Conservation (phyloP, 306 rosid species). For the Fagus sylvatica region DNA sequence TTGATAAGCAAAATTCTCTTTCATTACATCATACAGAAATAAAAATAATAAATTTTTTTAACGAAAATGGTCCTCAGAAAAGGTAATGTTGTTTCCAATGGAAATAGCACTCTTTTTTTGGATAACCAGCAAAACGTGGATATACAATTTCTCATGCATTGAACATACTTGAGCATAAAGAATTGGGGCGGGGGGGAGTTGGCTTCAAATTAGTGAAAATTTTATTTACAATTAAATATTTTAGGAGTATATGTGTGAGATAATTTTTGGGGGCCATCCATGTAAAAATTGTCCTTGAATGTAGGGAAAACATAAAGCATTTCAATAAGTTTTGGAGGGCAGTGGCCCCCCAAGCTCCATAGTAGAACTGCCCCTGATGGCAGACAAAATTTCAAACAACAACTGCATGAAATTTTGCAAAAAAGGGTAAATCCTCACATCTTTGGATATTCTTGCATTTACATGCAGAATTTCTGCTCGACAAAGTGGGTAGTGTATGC, state of each 20-base stretch:
- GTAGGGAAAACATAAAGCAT: too few relatives aligned
- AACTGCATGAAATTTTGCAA: neutral
- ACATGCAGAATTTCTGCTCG: neutral
- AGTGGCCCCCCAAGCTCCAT: too few relatives aligned
- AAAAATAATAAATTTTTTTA: neutral
- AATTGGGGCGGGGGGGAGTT: too few relatives aligned
- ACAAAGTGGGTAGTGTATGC: neutral
- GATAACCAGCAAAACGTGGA: neutral
- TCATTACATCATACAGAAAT: neutral
- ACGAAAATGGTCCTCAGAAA: neutral
- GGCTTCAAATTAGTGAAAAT: too few relatives aligned
- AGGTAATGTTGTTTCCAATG: neutral
- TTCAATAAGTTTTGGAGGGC: too few relatives aligned
- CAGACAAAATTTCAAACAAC: neutral
- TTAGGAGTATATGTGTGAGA: too few relatives aligned
- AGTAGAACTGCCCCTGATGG: too few relatives aligned
- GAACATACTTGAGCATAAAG: neutral
- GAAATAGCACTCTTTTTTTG: neutral
- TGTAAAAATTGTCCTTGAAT: too few relatives aligned
- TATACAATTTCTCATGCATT: neutral
- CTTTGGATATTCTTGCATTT: neutral
- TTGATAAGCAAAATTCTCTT: neutral
- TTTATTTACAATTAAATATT: too few relatives aligned
- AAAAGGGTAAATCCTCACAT: neutral
- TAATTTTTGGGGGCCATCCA: too few relatives aligned